These are phyloP conservation scores for Skeletonema potamos DNA, from an alignment of 108 stramenopile genomes.

Conservation along the genomic window DNA sequence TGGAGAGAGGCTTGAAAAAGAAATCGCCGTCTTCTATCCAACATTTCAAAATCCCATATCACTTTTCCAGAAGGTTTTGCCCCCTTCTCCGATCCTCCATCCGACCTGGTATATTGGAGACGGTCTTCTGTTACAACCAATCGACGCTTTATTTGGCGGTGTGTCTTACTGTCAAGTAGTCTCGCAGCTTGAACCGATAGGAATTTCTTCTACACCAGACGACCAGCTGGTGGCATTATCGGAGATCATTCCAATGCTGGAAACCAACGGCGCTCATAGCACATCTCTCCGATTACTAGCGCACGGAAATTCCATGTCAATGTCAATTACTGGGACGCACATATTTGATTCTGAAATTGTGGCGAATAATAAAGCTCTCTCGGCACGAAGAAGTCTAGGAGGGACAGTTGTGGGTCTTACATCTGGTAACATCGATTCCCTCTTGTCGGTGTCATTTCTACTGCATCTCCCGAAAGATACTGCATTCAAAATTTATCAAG, in stretches of 20 bases:
- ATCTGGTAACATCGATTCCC: constrained; percentile 66
- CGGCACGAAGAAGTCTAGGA: constrained; percentile 75
- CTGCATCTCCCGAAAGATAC: constrained; percentile 62
- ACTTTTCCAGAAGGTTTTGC: constrained; percentile 7
- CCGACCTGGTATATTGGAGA: constrained; percentile 84
- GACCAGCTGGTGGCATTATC: constrained; percentile 23
- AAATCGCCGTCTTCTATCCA: constrained; percentile 33
- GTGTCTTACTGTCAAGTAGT: constrained; percentile 56
- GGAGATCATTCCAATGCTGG: constrained; percentile 44
- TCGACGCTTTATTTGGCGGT: constrained; percentile 45
- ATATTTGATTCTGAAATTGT: constrained; percentile 5
- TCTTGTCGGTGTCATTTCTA: constrained; percentile 66
- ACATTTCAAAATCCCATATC: constrained; percentile 2
- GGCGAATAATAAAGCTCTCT: constrained; percentile 18
- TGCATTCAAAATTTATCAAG: constrained; percentile 77
- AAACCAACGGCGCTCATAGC: constrained; percentile 63
- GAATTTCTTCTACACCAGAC: not conserved
- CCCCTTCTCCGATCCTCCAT: constrained; percentile 49
- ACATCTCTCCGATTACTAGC: constrained; percentile 57
- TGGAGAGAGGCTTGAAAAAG: constrained; percentile 65
- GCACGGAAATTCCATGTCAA: constrained; percentile 30
- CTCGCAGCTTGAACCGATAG: constrained; percentile 29
- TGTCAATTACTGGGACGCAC: constrained; percentile 9
- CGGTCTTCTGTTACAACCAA: constrained; percentile 76
- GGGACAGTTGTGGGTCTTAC: constrained; percentile 76